Base-by-base conservation (phyloP, 176 grass and related monocot genomes). In the Zizania latifolia region DNA sequence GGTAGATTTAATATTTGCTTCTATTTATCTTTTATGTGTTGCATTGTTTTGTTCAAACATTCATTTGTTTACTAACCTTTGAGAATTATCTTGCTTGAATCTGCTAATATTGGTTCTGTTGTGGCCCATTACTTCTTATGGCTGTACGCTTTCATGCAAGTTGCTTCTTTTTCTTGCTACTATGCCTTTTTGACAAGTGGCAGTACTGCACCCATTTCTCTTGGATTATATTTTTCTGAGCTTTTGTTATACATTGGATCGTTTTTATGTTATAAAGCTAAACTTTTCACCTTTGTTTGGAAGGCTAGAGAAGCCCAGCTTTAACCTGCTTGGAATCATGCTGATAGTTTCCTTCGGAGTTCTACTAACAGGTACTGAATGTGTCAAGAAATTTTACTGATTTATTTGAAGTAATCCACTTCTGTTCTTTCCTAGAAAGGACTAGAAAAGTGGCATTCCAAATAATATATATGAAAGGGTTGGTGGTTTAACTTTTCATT, bases 241-340 rank as follows among this genome's bases (percentile, higher is more conserved):
- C 21, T 45, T 70, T 14, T 65, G 15, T 24, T 70, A 74, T 34
- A 6, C 9, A 43, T 29, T 54, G 12, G 17, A 72, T 65, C 27
- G 74, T 46, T 79, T 82, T 16, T 37, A 31, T 74, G 12, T 58
- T 72, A 64, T 61, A 63, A 54, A 37, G 39, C 68, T 72, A 57
- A 78, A 36, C 13, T 76, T 63, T 78, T 21, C 29, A 70, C 68
- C 11, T 91, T 75, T 75, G 8, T 61, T 58, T 75, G 39, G 27
- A 89, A 98, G 95, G 78, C 88, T 98, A 88, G 95, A 98, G 89
- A 98, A 81, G 60, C 95, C 91, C 4, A 98, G 91, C 59, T 76
- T 92, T 77, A 94, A 87, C 66, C 80, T 98, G 78, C 81, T 94
- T 78, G 95, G 95, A 56, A 98, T 98, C 44, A 98, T 98, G 60